Evolutionary conservation across 768 basidiomycete species (phyloP), one percentile per base, ranked within the genome.

Genomic region (Boletus sp.): DNA sequence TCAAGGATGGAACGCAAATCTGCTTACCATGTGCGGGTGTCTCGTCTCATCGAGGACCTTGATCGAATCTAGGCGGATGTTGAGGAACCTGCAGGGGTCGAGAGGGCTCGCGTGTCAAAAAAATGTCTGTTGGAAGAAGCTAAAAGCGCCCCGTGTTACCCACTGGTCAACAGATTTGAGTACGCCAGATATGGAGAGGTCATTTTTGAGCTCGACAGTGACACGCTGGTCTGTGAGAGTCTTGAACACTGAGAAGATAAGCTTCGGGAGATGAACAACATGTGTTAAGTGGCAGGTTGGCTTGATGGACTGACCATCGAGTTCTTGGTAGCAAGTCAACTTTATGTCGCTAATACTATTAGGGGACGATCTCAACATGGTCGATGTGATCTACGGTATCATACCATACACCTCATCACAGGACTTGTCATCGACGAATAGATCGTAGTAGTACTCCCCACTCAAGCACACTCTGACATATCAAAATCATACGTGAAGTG

Each of bases 151-250:
- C 9, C 25, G 33, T 30, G 45, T 6, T 47, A 81, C 87, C 57
- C 60, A 95, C 96, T 99, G 96, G 78, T 99, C 96, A 48, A 99
- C 95, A 32, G 93, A 97, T 80, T 97, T 97, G 63, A 99, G 74
- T 27, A 90, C 87, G 1, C 96, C 96, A 10, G 90, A 93, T 71
- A 99, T 97, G 19, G 90, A 93, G 50, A 98, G 84, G 73, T 98
- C 97, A 75, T 99, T 99, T 77, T 99, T 99, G 66, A 99, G 85
- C 71, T 98, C 94, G 60, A 97, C 95, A 5, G 91, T 93, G 64
- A 98, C 95, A 66, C 87, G 84, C 68, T 98, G 96, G 74, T 98
- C 94, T 10, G 95, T 98, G 32, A 99, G 84, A 9, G 97, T 98
- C 76, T 98, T 98, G 86, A 99, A 98, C 27, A 98, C 95, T 42